phyloP scores from a whole-genome alignment of 371 early-diverging fungal genomes.

The Amoeboaphelidium protococcarum region DNA sequence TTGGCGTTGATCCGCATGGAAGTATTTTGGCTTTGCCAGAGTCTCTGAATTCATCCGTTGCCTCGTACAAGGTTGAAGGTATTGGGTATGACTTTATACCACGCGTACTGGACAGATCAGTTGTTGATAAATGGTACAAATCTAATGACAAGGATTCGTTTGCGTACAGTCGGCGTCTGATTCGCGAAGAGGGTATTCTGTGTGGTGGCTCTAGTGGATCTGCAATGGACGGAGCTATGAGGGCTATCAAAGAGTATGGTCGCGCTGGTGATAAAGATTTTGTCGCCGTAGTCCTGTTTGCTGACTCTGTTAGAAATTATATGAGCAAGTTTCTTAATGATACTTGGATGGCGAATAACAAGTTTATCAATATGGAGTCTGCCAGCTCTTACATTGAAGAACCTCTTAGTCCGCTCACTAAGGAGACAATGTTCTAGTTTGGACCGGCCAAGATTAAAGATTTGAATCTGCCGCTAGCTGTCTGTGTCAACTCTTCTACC shows the following conservation, averaged over 20 bases:
- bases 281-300: constrained; percentile 67
- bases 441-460: constrained; percentile 52
- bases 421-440: constrained; percentile 29
- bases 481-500: constrained; percentile 40
- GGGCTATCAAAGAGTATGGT: constrained; percentile 35
- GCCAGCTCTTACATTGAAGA: constrained; percentile 5
- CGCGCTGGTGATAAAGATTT: constrained; percentile 62
- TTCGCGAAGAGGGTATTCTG: constrained; percentile 82
- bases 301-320: constrained; percentile 92
- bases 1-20: constrained; percentile 80
- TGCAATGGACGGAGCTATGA: constrained; percentile 56
- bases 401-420: constrained; percentile 17
- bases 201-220: constrained; percentile 79
- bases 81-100: constrained; percentile 95
- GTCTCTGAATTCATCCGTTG: constrained; percentile 30
- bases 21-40: constrained; percentile 78
- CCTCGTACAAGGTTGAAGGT: constrained; percentile 67
- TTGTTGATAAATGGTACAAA: constrained; percentile 83
- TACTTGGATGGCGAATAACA: constrained; percentile 68
- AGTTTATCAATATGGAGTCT: constrained; percentile 30
- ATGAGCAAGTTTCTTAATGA: constrained; percentile 83
- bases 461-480: constrained; percentile 45
- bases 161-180: constrained; percentile 71
- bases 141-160: constrained; percentile 76
- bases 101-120: constrained; percentile 44